phyloP scores from a whole-genome alignment of 2,329 filamentous ascomycete species.

The Grosmannia clavigera region DNA sequence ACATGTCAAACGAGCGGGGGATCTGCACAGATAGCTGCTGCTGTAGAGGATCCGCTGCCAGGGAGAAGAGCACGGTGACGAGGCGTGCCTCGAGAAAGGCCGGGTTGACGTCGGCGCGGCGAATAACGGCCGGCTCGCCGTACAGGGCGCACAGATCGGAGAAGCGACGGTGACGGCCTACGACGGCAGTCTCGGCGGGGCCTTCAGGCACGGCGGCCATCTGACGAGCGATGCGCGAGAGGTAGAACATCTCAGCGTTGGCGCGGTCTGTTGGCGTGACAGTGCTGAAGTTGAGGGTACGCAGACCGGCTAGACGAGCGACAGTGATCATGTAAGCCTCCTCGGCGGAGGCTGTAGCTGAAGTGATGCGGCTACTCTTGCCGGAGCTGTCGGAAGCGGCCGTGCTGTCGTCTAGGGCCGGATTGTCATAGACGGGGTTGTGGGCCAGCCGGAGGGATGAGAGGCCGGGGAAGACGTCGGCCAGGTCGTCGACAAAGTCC shows the following conservation, averaged over 20 bases:
- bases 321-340: conserved; percentile 84
- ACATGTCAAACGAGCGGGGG: conserved; percentile 68
- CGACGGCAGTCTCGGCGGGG: conserved; percentile 39
- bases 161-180: conserved; percentile 59
- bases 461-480: conserved; percentile 58
- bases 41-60: neutral
- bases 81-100: conserved; percentile 73
- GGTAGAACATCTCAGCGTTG: conserved; percentile 89
- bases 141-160: conserved; percentile 61
- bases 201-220: conserved; percentile 46
- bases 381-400: neutral
- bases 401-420: conserved; percentile 20
- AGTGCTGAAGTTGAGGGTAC: conserved; percentile 58
- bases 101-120: conserved; percentile 51
- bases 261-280: conserved; percentile 63
- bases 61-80: conserved; percentile 47
- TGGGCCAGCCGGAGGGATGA: conserved; percentile 65
- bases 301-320: conserved; percentile 57
- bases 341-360: conserved; percentile 37
- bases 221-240: conserved; percentile 70
- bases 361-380: neutral
- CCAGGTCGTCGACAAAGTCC: conserved; percentile 60
- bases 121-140: conserved; percentile 53
- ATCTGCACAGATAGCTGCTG: conserved; percentile 34
- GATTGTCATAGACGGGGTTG: conserved; percentile 67